Percentiles rank a stretch among this genome's conserved stretches.
Conservation (phyloP, 2,329 filamentous ascomycete species). For the Chrysosporium queenslandicum region DNA sequence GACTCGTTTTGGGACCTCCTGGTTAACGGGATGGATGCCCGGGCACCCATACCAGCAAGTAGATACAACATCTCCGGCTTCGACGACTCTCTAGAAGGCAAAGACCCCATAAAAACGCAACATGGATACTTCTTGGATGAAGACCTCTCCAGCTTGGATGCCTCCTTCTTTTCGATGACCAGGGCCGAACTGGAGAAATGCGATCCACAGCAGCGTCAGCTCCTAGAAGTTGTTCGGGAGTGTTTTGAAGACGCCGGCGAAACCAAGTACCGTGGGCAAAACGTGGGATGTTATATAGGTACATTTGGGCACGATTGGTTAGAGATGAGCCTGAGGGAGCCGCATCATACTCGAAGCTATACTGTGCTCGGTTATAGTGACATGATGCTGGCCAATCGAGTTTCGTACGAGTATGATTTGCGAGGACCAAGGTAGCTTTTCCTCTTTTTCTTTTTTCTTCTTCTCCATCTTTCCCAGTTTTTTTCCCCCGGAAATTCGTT, state of each 20-base stretch:
- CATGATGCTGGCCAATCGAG: conserved; percentile 15
- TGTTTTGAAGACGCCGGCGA: conserved; percentile 24
- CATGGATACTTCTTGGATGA: conserved; percentile 26
- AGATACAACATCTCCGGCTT: conserved; percentile 17
- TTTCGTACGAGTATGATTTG: conserved; percentile 22
- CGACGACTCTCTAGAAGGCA: not conserved
- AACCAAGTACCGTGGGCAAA: conserved; percentile 21
- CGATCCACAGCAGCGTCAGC: conserved; percentile 29
- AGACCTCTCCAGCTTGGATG: conserved; percentile 24
- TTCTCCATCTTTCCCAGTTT: too few relatives aligned
- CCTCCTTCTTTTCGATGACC: conserved; percentile 26
- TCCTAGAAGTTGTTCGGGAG: conserved; percentile 29
- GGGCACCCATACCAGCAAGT: conserved; percentile 11
- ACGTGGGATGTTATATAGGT: conserved; percentile 27
- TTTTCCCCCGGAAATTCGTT: too few relatives aligned
- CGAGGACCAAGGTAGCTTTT: conserved; percentile 20
- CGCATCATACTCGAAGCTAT: not conserved
- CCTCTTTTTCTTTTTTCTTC: too few relatives aligned
- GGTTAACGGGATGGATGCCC: conserved; percentile 10
- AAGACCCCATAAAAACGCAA: not conserved
- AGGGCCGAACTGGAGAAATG: conserved; percentile 22
- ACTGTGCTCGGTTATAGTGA: conserved; percentile 9
- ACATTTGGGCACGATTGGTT: conserved; percentile 23
- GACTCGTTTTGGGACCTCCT: conserved; percentile 13
- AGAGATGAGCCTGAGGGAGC: conserved; percentile 15